Evolutionary conservation across 495 filamentous ascomycete genomes (phyloP).

Genomic region (Podospora pseudoanserina): DNA sequence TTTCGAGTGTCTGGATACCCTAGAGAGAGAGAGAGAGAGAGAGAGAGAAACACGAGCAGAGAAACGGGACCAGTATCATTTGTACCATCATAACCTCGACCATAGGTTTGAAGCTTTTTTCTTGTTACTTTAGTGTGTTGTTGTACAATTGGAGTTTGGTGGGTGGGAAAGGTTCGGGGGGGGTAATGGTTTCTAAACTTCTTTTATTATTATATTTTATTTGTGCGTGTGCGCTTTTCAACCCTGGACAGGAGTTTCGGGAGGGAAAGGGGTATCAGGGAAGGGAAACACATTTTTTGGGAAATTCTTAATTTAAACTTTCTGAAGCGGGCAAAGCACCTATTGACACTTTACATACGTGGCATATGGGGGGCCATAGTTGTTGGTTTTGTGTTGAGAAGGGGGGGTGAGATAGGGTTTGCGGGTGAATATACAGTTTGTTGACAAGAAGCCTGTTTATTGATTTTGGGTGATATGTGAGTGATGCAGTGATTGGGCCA

Average conservation of each 20-base stretch:
- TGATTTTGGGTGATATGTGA: not conserved
- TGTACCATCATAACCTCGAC: not conserved
- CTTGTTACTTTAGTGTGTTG: not conserved
- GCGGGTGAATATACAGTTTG: not conserved
- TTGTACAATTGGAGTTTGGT: slow-evolving; percentile 1
- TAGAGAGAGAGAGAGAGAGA: not conserved
- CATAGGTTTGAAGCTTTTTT: not conserved
- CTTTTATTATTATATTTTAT: not conserved
- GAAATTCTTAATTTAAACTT: not conserved
- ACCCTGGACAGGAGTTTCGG: not conserved
- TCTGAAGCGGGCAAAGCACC: not conserved
- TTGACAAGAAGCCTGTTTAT: not conserved
- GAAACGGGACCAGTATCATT: not conserved
- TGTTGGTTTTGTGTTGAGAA: not conserved
- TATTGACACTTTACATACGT: not conserved
- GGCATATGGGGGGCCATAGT: not conserved
- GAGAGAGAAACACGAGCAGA: not conserved
- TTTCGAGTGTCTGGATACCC: not conserved
- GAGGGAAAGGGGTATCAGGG: not conserved
- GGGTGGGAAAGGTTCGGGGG: not conserved
- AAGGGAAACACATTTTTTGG: not conserved
- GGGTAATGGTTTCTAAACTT: not conserved
- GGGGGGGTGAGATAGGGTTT: not conserved
- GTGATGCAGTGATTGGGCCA: not conserved
- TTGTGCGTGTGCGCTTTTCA: not conserved